phyloP scores from a whole-genome alignment of 257 asterid genomes.

The Paulownia fortunei region DNA sequence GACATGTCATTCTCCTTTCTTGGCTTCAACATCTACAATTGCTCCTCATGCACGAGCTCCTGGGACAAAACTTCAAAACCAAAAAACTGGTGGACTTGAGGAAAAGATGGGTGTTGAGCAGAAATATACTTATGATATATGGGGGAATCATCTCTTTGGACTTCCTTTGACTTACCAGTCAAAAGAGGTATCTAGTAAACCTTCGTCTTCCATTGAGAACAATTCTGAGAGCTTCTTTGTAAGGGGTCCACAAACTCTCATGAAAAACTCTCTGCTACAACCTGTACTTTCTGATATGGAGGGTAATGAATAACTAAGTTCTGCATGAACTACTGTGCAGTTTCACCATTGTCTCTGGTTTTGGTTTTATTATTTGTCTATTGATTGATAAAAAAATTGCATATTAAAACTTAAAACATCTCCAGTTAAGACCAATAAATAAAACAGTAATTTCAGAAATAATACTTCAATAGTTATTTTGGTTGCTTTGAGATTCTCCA shows the following conservation, averaged over 20 bases:
- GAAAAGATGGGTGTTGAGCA: constrained; percentile 41
- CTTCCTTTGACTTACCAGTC: constrained; percentile 39
- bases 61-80: constrained; percentile 48
- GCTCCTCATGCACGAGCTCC: constrained; percentile 76
- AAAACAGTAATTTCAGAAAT: background rate
- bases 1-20: constrained; percentile 39
- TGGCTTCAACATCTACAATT: constrained; percentile 51
- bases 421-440: background rate
- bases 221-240: constrained; percentile 65
- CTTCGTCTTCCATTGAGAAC: constrained; percentile 35
- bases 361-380: background rate
- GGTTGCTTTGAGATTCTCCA: background rate
- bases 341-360: background rate
- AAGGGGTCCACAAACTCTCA: constrained; percentile 56
- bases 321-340: constrained; percentile 4
- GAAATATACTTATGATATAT: constrained; percentile 65
- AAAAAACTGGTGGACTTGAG: constrained; percentile 34
- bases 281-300: constrained; percentile 44
- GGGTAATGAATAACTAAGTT: constrained; percentile 38
- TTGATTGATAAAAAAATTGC: background rate
- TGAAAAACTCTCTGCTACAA: constrained; percentile 37
- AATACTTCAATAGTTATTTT: background rate
- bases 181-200: background rate
- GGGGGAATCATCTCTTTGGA: constrained; percentile 78
- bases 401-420: background rate